Evolutionary conservation across 331 rosid genomes (phyloP).

Genomic region (Rhamnella rubrinervis): DNA sequence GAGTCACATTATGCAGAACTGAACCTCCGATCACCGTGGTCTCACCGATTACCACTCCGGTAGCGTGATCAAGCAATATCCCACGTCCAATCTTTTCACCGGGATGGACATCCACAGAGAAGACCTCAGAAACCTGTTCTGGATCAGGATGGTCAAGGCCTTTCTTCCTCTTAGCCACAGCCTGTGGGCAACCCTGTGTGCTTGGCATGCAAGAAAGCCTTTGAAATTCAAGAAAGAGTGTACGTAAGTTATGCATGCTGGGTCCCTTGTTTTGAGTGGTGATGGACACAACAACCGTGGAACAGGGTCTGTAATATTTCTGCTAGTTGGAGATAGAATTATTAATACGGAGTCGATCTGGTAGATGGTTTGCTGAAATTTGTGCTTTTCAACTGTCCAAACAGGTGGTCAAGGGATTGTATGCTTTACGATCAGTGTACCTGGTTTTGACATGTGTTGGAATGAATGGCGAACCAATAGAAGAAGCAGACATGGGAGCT

Average conservation of each 20-base stretch:
- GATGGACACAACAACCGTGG: not conserved
- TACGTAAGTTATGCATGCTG: conserved; percentile 67
- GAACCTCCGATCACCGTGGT: conserved; percentile 61
- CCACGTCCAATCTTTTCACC: conserved; percentile 55
- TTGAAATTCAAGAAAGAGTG: conserved; percentile 62
- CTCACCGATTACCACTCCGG: conserved; percentile 55
- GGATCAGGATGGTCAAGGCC: conserved; percentile 45
- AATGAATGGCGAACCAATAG: not conserved
- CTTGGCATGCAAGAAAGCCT: conserved; percentile 60
- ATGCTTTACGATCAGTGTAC: not conserved
- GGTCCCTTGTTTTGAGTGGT: conserved; percentile 50
- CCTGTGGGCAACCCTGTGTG: conserved; percentile 64
- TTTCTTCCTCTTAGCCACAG: conserved; percentile 50
- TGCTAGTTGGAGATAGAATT: not conserved
- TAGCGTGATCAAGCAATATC: conserved; percentile 60
- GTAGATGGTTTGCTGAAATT: not conserved
- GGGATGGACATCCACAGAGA: conserved; percentile 58
- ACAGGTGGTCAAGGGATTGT: not conserved
- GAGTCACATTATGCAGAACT: conserved; percentile 49
- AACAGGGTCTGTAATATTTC: not conserved
- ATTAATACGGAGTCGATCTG: not conserved
- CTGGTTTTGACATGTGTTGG: not conserved
- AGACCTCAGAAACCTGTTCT: conserved; percentile 62
- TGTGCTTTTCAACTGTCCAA: not conserved
- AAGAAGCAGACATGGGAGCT: not conserved